Evolutionary conservation across 2,329 filamentous ascomycete genomes (phyloP).

Genomic region (Akanthomyces uredinophilus): DNA sequence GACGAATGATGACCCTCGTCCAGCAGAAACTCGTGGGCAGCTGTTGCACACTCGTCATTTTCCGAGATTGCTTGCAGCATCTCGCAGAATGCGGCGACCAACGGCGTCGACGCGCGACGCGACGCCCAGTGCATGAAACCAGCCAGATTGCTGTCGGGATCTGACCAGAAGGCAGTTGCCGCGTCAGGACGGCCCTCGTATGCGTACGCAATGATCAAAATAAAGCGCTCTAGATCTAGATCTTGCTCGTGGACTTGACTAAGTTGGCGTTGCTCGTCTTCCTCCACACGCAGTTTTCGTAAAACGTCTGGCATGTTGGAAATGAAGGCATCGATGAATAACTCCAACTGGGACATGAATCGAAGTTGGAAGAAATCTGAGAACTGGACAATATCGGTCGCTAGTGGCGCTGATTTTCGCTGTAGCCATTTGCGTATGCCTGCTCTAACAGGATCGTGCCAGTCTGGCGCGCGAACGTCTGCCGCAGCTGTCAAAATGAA

Average conservation of each 20-base stretch:
- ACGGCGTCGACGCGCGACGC: constrained; percentile 86
- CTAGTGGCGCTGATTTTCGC: constrained; percentile 67
- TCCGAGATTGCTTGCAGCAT: constrained; percentile 86
- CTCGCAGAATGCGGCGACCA: constrained; percentile 94
- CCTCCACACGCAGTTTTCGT: constrained; percentile 76
- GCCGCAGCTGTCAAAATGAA: constrained; percentile 82
- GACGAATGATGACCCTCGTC: constrained; percentile 74
- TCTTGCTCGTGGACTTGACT: constrained; percentile 62
- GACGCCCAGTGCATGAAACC: constrained; percentile 98
- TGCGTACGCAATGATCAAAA: constrained; percentile 86
- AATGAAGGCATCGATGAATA: constrained; percentile 87
- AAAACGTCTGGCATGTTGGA: constrained; percentile 92
- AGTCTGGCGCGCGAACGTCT: constrained; percentile 73
- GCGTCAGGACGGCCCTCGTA: constrained; percentile 83
- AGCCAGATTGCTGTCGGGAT: constrained; percentile 86
- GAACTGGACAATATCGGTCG: constrained; percentile 63
- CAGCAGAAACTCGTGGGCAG: constrained; percentile 82
- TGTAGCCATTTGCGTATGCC: constrained; percentile 80
- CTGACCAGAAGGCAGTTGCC: constrained; percentile 84
- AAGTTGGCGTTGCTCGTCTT: constrained; percentile 77
- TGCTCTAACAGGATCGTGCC: constrained; percentile 80
- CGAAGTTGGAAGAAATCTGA: constrained; percentile 66
- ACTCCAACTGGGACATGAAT: constrained; percentile 76
- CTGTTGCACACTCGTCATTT: constrained; percentile 74
- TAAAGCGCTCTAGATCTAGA: constrained; percentile 78